Evolutionary conservation across 768 basidiomycete genomes (phyloP).

Genomic region (Macrolepiota albuminosa): DNA sequence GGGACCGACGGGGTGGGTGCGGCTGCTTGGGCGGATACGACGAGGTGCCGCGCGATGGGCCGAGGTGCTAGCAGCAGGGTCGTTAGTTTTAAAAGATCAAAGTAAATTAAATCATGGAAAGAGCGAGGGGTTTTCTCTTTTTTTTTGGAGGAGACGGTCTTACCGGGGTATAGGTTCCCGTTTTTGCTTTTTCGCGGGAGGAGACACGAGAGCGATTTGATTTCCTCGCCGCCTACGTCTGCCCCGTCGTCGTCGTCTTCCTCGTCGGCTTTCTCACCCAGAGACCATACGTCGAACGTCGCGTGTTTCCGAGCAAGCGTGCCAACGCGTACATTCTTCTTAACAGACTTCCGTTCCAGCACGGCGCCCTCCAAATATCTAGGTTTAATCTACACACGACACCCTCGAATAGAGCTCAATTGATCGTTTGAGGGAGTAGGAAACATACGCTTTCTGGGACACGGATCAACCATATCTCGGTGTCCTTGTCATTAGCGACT

Average conservation of each 20-base stretch:
- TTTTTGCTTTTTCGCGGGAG: constrained; percentile 59
- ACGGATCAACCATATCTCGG: constrained; percentile 69
- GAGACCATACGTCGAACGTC: constrained; percentile 62
- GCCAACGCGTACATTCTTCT: constrained; percentile 40
- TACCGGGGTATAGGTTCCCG: constrained; percentile 57
- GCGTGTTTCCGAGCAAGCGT: constrained; percentile 47
- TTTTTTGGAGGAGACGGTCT: too few relatives aligned
- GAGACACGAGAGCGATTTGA: constrained; percentile 55
- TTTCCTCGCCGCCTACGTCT: constrained; percentile 55
- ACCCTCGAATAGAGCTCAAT: too few relatives aligned
- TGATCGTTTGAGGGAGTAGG: neutral
- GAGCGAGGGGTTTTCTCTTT: too few relatives aligned
- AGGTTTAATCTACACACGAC: constrained; percentile 48
- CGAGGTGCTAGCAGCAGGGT: constrained; percentile 43
- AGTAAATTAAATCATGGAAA: too few relatives aligned
- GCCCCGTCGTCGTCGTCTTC: constrained; percentile 21
- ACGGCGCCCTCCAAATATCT: constrained; percentile 54
- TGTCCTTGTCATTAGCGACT: constrained; percentile 47
- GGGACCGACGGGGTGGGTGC: constrained; percentile 20
- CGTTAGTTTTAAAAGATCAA: neutral
- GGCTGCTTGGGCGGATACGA: constrained; percentile 48
- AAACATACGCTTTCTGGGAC: constrained; percentile 59
- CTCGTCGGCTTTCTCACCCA: constrained; percentile 32
- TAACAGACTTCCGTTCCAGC: constrained; percentile 39
- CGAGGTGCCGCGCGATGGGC: constrained; percentile 51